Evolutionary conservation across 2,329 filamentous ascomycete genomes (phyloP), one percentile per base, ranked within the genome.

Genomic region (Hypoxylon sp.): DNA sequence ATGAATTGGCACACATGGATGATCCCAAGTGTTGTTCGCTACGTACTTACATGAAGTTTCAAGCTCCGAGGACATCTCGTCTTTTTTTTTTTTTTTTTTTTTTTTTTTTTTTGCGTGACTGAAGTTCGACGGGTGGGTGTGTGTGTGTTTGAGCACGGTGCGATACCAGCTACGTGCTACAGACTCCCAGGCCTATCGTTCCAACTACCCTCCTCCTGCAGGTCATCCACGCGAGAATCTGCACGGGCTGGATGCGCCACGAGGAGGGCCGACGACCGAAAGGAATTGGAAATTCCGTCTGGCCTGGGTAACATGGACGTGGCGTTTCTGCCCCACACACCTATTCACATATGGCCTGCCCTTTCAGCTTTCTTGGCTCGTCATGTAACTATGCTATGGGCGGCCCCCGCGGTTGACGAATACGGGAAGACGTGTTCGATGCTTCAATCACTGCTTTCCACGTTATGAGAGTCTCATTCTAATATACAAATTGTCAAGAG

Each of bases 201-300:
- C 9, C 21, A 25, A 25, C 5, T 6, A 25, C 27, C 19, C 32
- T 27, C 37, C 19, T 43, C 37, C 52, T 59, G 56, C 56, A 59
- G 52, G 56, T 56, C 50, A 54, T 54, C 47, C 55, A 58, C 55
- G 55, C 50, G 55, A 58, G 55, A 54, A 55, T 51, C 37, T 57
- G 46, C 51, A 55, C 55, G 51, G 50, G 51, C 55, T 45, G 41
- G 55, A 51, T 47, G 38, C 56, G 56, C 56, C 52, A 59, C 56
- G 56, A 55, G 55, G 44, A 25, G 21, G 55, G 32, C 38, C 50
- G 56, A 53, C 52, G 45, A 51, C 52, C 49, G 45, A 59, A 50
- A 51, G 49, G 56, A 59, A 54, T 54, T 57, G 56, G 45, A 54
- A 59, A 53, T 56, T 54, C 53, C 56, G 49, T 53, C 53, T 59